Base-by-base conservation (phyloP, 2,329 filamentous ascomycete genomes). In the Arthrobotrys entomopaga region DNA sequence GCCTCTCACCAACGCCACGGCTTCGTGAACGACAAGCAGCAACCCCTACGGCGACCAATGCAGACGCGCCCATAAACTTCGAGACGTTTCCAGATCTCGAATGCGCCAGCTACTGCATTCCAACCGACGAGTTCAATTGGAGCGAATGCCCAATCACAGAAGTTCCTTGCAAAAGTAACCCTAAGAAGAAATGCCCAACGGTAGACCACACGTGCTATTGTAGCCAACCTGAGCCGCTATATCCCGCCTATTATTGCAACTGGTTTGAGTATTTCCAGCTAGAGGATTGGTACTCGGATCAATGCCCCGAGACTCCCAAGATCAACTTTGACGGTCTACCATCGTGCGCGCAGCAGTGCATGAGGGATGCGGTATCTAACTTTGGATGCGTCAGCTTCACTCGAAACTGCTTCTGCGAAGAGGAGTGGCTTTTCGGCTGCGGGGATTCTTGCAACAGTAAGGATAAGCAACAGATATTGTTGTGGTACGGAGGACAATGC, bases 361-460 rank as follows among this genome's bases (percentile, higher is more conserved):
- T 65, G n/a, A 13, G 26, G 22, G 22, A 57, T 16, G 58, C 34
- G 46, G n/a, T 61, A n/a, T 38, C 58, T 4, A 42, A 40, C 20
- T 50, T 40, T 15, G 58, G 58, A 13, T 61, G 58, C 46, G 58
- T 61, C 38, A 61, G 58, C 19, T 50, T 52, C 16, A 61, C 58
- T 43, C n/a, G 58, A 49, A 61, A 24, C 46, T 61, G 58, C 26
- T 52, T 61, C 24, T 61, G 58, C 58, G n/a, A 8, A 3, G 26
- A 50, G 16, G 7, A 19, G 6, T 61, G 22, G n/a, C 58, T 61
- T 13, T 61, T 50, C 15, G 58, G 58, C 10, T 61, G 58, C 20
- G 40, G 40, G 3, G 58, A 61, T 6, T 50, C 13, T 26, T 61
- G 58, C 58, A 52, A 24, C 58, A 16, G 16, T 24, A 46, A 7